These are phyloP conservation scores for Phoma herbarum DNA, from an alignment of 2,329 filamentous ascomycete species.

Conservation along the genomic window DNA sequence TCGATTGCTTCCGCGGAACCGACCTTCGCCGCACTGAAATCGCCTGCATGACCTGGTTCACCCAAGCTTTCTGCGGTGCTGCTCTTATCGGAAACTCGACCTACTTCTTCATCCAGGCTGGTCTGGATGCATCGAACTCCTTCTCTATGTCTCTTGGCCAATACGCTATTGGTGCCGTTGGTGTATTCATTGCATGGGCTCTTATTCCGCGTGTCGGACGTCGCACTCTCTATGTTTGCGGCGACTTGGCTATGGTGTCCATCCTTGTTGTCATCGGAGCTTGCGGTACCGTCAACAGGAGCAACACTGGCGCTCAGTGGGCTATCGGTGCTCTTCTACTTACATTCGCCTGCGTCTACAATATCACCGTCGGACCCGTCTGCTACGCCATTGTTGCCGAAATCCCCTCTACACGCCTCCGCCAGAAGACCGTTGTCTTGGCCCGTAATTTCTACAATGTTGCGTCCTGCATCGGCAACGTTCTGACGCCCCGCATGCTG, in stretches of 20 bases:
- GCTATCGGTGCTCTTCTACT: conserved; percentile 47
- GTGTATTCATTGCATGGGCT: conserved; percentile 79
- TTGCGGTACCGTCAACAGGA: conserved; percentile 65
- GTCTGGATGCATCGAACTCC: conserved; percentile 53
- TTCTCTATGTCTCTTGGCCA: conserved; percentile 62
- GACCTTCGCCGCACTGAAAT: conserved; percentile 82
- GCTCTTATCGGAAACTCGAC: conserved; percentile 52
- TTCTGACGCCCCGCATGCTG: conserved; percentile 49
- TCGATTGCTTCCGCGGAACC: conserved; percentile 85
- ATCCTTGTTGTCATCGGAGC: conserved; percentile 84
- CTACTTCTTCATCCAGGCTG: conserved; percentile 60
- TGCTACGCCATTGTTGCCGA: conserved; percentile 90
- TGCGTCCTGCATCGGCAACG: conserved; percentile 77
- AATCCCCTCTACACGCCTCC: conserved; percentile 80
- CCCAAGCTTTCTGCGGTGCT: conserved; percentile 54
- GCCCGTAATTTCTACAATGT: conserved; percentile 80
- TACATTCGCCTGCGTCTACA: conserved; percentile 72
- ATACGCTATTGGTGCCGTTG: conserved; percentile 66
- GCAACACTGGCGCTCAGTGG: conserved; percentile 58
- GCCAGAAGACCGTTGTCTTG: conserved; percentile 90
- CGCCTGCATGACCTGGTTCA: conserved; percentile 61
- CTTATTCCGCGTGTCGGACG: conserved; percentile 81
- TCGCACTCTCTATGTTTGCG: conserved; percentile 76
- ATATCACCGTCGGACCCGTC: conserved; percentile 86
- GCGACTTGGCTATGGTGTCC: conserved; percentile 64